A percentile compares a stretch with the other conserved stretches of the same genome.
phyloP scores from a whole-genome alignment of 2,329 filamentous ascomycete species.

The Aspergillus floridensis region DNA sequence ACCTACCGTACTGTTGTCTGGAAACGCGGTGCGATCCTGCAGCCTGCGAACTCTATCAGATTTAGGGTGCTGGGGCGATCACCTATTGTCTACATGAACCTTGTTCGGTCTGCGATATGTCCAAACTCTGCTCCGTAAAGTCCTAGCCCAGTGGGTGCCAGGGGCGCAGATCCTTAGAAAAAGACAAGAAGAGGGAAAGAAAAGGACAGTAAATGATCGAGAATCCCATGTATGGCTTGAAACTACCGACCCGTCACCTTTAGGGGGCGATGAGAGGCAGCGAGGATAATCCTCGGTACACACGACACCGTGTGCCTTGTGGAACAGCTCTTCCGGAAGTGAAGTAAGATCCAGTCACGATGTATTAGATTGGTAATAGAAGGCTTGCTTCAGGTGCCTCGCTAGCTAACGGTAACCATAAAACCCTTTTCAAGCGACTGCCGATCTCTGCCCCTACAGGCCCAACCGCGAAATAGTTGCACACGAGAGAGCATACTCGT shows the following conservation, averaged over 20 bases:
- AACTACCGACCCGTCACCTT: not conserved
- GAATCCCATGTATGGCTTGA: not conserved
- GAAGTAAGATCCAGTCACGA: not conserved
- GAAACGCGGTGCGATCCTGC: not conserved
- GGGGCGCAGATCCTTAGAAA: not conserved
- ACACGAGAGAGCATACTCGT: too few species aligned
- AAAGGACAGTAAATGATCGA: not conserved
- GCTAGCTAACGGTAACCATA: not conserved
- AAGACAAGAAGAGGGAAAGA: too few species aligned
- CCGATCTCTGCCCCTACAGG: not conserved
- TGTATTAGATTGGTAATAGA: not conserved
- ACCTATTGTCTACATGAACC: not conserved
- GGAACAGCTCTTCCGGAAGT: too few species aligned
- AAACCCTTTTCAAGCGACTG: slow-evolving; percentile 1
- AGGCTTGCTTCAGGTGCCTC: not conserved
- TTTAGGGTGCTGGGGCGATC: not conserved
- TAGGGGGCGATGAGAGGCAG: not conserved
- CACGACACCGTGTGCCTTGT: not conserved
- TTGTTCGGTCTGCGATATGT: not conserved
- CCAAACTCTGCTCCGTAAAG: not conserved
- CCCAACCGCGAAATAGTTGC: too few species aligned
- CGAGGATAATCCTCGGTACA: not conserved
- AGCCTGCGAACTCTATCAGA: slow-evolving; percentile 2
- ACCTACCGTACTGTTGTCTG: not conserved
- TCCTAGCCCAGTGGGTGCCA: not conserved